Base-by-base conservation (phyloP, 225 moss, liverwort and hornwort species). In the Polytrichum commune region DNA sequence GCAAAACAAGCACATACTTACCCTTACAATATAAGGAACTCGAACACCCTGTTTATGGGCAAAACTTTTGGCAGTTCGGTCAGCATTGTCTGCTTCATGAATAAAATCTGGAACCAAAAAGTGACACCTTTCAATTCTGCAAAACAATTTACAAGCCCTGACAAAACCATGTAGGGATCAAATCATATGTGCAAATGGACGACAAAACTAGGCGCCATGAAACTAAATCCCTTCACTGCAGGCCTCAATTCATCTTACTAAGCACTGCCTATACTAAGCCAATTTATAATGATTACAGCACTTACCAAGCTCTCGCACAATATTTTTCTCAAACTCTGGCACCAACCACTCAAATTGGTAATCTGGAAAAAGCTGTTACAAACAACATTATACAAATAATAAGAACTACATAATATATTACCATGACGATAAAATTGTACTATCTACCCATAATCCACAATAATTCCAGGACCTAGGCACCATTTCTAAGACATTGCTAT, bases 301-400 rank as follows among this genome's bases (percentile, higher is more conserved):
- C 80, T 62, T 87, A 93, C 97, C 88, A 76, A 98, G 87, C 83
- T 98, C 97, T 80, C 62, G 86, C 29, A 80, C 77, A 55, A 89
- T 77, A 58, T 77, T 83, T 69, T 84, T 84, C 77, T 94, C 88
- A 72, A 98, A 98, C 71, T 98, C 97, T 64, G 91, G 90, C 60
- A 98, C 94, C 70, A 98, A 82, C 94, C 97, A 98, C 79, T 93
- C 88, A 72, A 98, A 98, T 74, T 95, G 92, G 71, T 98, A 98
- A 26, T 89, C 94, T 61, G 92, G 94, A 76, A 98, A 98, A 32
- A 98, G 69, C 94, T 98, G 87, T 67, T 28, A 74, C 13, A 74
- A 58, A 58, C 20, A 58, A 3, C 6, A 58, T 6, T 22, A n/a
- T 20, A 58, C 9, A 1, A 58, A 13, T 16, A 46, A 13, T 46